These are phyloP conservation scores for Paramecium caudatum DNA, from an alignment of 73 alveolate species.

Conservation along the genomic window DNA sequence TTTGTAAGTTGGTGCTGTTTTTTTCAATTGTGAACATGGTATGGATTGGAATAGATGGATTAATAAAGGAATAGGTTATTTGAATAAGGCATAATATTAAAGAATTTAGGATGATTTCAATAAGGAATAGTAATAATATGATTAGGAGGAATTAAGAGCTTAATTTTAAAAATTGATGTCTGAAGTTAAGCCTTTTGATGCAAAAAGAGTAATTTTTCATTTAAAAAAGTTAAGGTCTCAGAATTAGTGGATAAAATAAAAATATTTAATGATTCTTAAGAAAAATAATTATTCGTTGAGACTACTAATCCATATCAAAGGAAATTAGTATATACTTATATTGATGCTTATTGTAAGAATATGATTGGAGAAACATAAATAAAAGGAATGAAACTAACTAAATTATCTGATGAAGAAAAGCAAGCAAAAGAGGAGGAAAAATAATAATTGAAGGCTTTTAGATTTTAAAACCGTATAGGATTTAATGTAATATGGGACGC, in stretches of 20 bases:
- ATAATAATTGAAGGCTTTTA: not conserved
- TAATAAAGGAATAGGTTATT: conserved; percentile 58
- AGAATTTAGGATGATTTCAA: conserved; percentile 11
- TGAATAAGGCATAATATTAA: conserved; percentile 12
- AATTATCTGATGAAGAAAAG: conserved; percentile 15
- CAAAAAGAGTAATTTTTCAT: not conserved
- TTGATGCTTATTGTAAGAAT: not conserved
- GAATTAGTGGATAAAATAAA: not conserved
- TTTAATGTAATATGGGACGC: conserved; percentile 27
- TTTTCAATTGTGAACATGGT: conserved; percentile 42
- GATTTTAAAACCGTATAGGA: not conserved
- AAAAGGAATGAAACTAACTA: conserved; percentile 36
- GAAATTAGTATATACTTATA: conserved; percentile 4
- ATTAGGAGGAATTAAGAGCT: conserved; percentile 12
- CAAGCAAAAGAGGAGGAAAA: not conserved
- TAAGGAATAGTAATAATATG: not conserved
- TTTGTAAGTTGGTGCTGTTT: conserved; percentile 40
- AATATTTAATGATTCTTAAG: conserved; percentile 3
- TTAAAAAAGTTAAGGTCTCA: not conserved
- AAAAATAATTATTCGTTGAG: not conserved
- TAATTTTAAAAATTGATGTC: not conserved
- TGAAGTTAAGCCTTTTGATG: not conserved
- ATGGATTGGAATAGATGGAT: conserved; percentile 74
- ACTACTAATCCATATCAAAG: conserved; percentile 53
- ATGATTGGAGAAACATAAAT: conserved; percentile 52